phyloP scores from a whole-genome alignment of 352 stramenopile species.

The Pythium biforme region DNA sequence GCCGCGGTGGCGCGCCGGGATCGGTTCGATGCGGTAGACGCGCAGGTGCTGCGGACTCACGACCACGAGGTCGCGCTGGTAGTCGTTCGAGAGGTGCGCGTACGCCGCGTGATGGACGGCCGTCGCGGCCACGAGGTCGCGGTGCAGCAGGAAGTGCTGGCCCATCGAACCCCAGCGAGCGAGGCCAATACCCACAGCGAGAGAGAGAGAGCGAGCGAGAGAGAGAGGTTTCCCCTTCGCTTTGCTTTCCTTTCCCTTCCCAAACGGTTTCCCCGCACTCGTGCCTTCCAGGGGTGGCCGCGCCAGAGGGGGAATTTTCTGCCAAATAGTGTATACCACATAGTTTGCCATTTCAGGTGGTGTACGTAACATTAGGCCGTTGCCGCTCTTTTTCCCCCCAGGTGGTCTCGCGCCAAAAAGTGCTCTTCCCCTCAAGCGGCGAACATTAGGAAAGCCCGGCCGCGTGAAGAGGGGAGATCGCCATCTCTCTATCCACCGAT shows the following conservation, averaged over 20 bases:
- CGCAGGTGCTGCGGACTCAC: conserved; percentile 69
- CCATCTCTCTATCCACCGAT: not conserved
- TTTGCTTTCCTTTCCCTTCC: not conserved
- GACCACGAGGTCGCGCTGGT: conserved; percentile 69
- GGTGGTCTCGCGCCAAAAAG: conserved; percentile 29
- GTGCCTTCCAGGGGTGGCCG: no score
- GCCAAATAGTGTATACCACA: conserved; percentile 15
- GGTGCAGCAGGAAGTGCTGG: conserved; percentile 85
- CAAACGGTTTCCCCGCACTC: no score
- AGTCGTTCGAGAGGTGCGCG: conserved; percentile 67
- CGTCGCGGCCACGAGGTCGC: conserved; percentile 76
- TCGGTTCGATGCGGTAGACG: conserved; percentile 80
- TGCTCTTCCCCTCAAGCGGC: conserved; percentile 1
- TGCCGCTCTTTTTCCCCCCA: conserved; percentile 23
- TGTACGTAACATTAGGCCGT: conserved; percentile 2
- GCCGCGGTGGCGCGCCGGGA: conserved; percentile 22
- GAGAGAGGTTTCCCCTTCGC: not conserved
- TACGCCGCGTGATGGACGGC: conserved; percentile 72
- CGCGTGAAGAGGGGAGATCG: not conserved
- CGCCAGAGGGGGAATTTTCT: not conserved
- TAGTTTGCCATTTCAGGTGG: conserved; percentile 7
- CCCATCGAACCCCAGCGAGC: conserved; percentile 36
- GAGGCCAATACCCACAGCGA: not conserved
- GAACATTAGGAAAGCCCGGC: conserved; percentile 4
- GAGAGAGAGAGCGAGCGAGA: not conserved